These are phyloP conservation scores for Arabis alpina DNA, from an alignment of 345 rosid genomes.

Conservation along the genomic window DNA sequence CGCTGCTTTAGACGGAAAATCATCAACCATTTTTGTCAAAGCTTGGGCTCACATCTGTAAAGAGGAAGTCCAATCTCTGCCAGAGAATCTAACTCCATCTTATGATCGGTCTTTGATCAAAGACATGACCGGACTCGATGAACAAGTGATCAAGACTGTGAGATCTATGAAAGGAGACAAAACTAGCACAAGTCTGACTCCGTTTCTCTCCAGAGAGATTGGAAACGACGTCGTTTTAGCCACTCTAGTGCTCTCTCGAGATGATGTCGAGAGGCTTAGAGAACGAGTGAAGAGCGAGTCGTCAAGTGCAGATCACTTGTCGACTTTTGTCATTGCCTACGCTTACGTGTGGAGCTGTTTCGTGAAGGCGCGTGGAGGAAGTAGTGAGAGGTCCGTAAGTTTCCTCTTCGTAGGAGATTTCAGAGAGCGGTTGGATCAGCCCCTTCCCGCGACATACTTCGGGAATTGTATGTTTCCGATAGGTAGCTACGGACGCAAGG, in stretches of 20 bases:
- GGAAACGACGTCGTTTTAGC: constrained; percentile 33
- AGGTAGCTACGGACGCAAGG: constrained; percentile 12
- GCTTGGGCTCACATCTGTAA: constrained; percentile 48
- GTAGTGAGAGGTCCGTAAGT: constrained; percentile 10
- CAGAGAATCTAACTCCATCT: constrained; percentile 34
- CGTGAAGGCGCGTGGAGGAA: constrained; percentile 41
- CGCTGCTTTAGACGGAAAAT: constrained; percentile 40
- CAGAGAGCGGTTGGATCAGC: constrained; percentile 26
- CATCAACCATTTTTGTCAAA: constrained; percentile 37
- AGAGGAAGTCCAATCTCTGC: constrained; percentile 14
- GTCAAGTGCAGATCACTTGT: constrained; percentile 8
- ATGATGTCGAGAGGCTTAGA: constrained; percentile 40
- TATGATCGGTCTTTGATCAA: constrained; percentile 38
- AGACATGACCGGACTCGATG: constrained; percentile 31
- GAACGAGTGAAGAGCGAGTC: constrained; percentile 9
- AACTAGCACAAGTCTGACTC: constrained; percentile 33
- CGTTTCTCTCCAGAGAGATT: not conserved
- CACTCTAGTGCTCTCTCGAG: constrained; percentile 37
- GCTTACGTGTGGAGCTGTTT: constrained; percentile 43
- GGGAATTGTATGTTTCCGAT: constrained; percentile 37
- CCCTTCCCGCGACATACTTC: constrained; percentile 35
- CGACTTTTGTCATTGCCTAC: constrained; percentile 44
- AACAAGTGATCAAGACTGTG: constrained; percentile 13
- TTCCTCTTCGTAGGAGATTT: constrained; percentile 23
- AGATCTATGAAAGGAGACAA: constrained; percentile 12